These are phyloP conservation scores for Aureobasidium zeae DNA, from an alignment of 2,329 filamentous ascomycete species.

Conservation along the genomic window DNA sequence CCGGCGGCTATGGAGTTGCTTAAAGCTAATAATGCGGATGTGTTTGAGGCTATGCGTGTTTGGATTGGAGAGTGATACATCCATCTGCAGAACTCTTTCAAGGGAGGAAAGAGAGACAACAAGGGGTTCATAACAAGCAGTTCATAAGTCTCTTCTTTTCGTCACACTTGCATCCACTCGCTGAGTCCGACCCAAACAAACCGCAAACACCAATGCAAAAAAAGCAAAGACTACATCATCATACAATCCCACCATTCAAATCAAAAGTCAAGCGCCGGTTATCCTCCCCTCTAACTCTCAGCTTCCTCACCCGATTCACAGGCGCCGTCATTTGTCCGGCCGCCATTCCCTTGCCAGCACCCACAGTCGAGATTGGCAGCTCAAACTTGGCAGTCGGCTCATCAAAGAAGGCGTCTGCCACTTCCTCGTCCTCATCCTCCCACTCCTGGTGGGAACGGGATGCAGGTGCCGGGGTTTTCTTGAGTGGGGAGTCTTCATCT, in stretches of 20 bases:
- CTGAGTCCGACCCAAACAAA: too few relatives aligned
- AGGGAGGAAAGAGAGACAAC: too few relatives aligned
- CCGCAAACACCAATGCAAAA: background rate
- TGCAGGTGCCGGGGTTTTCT: slow-evolving; percentile 17
- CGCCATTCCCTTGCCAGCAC: slow-evolving; percentile 5
- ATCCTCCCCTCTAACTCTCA: slow-evolving; percentile 23
- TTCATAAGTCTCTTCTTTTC: too few relatives aligned
- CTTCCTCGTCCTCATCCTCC: slow-evolving; percentile 23
- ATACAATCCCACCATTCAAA: background rate
- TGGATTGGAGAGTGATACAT: slow-evolving; percentile 39
- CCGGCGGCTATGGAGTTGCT: slow-evolving; percentile 65
- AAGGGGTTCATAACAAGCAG: too few relatives aligned
- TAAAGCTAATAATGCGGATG: slow-evolving; percentile 60
- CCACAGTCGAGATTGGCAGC: slow-evolving; percentile 26
- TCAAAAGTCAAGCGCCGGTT: slow-evolving; percentile 26
- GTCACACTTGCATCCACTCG: too few relatives aligned
- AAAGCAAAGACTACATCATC: background rate
- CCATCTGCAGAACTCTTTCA: too few relatives aligned
- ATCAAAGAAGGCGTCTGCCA: slow-evolving; percentile 22
- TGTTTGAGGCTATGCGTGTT: slow-evolving; percentile 56
- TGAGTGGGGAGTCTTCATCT: slow-evolving; percentile 15
- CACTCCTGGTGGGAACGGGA: slow-evolving; percentile 2
- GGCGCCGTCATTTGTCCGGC: slow-evolving; percentile 30
- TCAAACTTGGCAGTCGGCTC: slow-evolving; percentile 17
- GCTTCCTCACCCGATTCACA: slow-evolving; percentile 26